Conservation (phyloP, 1,284 basidiomycete species). For the Cutaneotrichosporon sp. region DNA sequence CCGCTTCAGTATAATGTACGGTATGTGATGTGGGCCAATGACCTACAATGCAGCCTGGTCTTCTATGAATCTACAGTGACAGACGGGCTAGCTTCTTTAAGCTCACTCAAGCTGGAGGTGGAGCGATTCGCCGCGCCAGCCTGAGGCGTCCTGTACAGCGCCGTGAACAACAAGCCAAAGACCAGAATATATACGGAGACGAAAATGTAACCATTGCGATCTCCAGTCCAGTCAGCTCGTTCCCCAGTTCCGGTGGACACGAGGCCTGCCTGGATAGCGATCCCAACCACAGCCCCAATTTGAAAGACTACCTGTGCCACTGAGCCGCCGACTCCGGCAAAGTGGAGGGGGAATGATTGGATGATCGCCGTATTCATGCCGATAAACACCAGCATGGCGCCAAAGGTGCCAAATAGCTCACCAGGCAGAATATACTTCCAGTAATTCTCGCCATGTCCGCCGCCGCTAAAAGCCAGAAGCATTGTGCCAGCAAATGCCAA, state of each 20-base stretch:
- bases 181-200: constrained; percentile 32
- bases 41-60: background rate
- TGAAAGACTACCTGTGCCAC: constrained; percentile 45
- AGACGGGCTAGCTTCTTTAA: no score
- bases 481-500: constrained; percentile 38
- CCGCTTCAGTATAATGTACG: background rate
- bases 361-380: constrained; percentile 39
- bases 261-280: constrained; percentile 40
- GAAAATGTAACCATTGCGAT: constrained; percentile 37
- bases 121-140: no score
- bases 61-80: no score
- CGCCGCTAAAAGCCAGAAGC: constrained; percentile 39
- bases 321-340: constrained; percentile 37
- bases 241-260: constrained; percentile 27
- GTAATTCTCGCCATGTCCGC: constrained; percentile 39
- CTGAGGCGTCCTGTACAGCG: constrained; percentile 33
- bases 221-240: constrained; percentile 37
- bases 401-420: constrained; percentile 37
- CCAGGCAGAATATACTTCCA: constrained; percentile 40
- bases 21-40: no score
- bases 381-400: constrained; percentile 43
- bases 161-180: constrained; percentile 33
- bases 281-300: constrained; percentile 42
- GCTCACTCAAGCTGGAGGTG: no score
- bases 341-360: constrained; percentile 35